phyloP scores from a whole-genome alignment of 108 stramenopile species.

The Skeletonema grethae region DNA sequence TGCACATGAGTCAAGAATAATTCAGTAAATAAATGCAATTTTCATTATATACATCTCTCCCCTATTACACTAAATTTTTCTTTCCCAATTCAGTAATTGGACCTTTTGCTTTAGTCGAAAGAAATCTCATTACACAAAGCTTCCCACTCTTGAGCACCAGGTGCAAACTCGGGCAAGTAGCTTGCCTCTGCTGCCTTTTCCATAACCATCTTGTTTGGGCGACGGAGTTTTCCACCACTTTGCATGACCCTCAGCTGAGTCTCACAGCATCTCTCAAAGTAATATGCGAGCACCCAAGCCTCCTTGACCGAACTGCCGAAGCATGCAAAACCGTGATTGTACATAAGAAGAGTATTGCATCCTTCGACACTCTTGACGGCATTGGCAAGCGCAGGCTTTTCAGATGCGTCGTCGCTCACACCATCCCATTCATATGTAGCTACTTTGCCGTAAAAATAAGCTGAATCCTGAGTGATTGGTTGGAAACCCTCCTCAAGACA shows the following conservation, averaged over 20 bases:
- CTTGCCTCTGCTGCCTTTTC: conserved; percentile 49
- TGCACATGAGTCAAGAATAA: background rate
- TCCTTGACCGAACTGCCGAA: conserved; percentile 54
- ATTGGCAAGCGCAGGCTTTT: conserved; percentile 45
- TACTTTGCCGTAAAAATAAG: conserved; percentile 58
- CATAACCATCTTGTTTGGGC: conserved; percentile 45
- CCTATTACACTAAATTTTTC: background rate
- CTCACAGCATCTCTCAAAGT: conserved; percentile 63
- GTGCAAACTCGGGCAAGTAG: conserved; percentile 57
- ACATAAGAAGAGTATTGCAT: conserved; percentile 64
- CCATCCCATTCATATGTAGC: conserved; percentile 64
- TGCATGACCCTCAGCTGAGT: conserved; percentile 50
- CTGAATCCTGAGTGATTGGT: conserved; percentile 60
- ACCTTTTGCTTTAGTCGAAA: background rate
- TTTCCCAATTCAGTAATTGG: too few relatives aligned
- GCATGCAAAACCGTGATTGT: conserved; percentile 63
- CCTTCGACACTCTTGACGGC: conserved; percentile 45
- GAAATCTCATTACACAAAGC: conserved; percentile 41
- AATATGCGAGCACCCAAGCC: conserved; percentile 71
- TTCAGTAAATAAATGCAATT: background rate
- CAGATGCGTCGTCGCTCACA: conserved; percentile 53
- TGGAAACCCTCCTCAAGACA: conserved; percentile 66
- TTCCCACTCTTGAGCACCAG: conserved; percentile 68
- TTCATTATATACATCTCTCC: background rate
- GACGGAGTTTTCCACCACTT: conserved; percentile 50